phyloP scores from a whole-genome alignment of 2,329 filamentous ascomycete species.

The Calonectria multiphialidica region DNA sequence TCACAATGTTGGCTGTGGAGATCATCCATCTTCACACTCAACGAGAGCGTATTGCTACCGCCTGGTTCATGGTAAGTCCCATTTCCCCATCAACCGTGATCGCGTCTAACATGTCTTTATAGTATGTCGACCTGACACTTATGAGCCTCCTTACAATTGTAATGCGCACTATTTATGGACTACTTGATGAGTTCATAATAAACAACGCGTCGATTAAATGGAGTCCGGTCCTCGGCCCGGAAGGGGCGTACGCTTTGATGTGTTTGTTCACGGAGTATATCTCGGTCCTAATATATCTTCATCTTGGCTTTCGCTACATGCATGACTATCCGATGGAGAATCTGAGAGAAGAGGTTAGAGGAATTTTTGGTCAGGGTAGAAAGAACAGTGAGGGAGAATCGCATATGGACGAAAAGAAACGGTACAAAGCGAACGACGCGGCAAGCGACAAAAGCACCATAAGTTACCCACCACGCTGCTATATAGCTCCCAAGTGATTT shows the following conservation, averaged over 20 bases:
- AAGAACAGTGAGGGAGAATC: neutral
- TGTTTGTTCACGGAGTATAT: conserved; percentile 1
- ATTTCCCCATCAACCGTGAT: neutral
- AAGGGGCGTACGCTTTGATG: neutral
- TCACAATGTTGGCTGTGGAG: neutral
- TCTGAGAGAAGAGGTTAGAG: neutral
- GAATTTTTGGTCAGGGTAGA: neutral
- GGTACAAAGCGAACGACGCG: accelerated
- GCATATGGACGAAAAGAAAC: neutral
- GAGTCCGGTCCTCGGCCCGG: neutral
- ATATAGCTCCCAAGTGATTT: neutral
- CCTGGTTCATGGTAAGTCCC: neutral
- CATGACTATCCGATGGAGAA: neutral
- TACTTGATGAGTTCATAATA: neutral
- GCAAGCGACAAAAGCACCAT: neutral
- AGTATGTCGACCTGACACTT: neutral
- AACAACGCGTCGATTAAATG: neutral
- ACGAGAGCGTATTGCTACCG: neutral
- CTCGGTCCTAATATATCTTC: neutral
- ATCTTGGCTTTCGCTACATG: neutral
- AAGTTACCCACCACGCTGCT: neutral
- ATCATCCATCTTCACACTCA: neutral
- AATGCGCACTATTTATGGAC: neutral
- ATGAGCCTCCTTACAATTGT: neutral
- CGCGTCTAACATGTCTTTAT: neutral